phyloP scores from a whole-genome alignment of 2,329 filamentous ascomycete genomes.

The Coniella vitis region DNA sequence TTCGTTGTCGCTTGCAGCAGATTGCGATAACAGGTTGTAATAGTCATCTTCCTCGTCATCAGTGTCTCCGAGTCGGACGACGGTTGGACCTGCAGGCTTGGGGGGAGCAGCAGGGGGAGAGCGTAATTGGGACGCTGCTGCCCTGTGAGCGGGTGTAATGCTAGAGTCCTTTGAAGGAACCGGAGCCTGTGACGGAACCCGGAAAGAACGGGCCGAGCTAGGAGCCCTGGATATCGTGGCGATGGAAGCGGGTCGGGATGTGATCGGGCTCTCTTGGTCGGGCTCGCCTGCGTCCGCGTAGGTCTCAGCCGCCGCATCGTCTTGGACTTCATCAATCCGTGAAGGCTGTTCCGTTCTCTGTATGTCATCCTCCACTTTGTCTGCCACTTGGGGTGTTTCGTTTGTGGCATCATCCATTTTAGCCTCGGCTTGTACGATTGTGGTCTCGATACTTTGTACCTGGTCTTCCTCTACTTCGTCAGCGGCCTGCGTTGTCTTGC shows the following conservation, averaged over 20 bases:
- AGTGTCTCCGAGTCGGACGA: conserved; percentile 26
- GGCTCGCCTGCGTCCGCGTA: conserved; percentile 18
- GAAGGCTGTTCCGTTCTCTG: background rate
- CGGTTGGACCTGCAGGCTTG: conserved; percentile 23
- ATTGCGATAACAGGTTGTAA: conserved; percentile 11
- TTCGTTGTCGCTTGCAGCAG: conserved; percentile 4
- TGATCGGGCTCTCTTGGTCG: conserved; percentile 19
- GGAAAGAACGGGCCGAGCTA: conserved; percentile 3
- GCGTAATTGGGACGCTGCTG: background rate
- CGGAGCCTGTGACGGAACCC: too few species aligned
- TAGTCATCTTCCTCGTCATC: conserved; percentile 20
- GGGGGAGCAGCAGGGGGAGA: conserved; percentile 11
- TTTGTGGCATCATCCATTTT: background rate
- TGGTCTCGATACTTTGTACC: background rate
- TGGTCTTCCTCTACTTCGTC: background rate
- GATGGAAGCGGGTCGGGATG: conserved; percentile 14
- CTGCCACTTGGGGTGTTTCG: background rate
- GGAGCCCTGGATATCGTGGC: conserved; percentile 4
- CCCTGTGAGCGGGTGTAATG: background rate
- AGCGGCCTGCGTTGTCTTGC: conserved; percentile 20
- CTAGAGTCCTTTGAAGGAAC: conserved; percentile 2
- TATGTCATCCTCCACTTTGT: background rate
- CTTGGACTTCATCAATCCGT: background rate
- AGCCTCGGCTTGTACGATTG: background rate
- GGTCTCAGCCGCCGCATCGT: background rate